These are phyloP conservation scores for Podospora bellae-mahoneyi DNA, from an alignment of 495 filamentous ascomycete genomes.

Conservation along the genomic window DNA sequence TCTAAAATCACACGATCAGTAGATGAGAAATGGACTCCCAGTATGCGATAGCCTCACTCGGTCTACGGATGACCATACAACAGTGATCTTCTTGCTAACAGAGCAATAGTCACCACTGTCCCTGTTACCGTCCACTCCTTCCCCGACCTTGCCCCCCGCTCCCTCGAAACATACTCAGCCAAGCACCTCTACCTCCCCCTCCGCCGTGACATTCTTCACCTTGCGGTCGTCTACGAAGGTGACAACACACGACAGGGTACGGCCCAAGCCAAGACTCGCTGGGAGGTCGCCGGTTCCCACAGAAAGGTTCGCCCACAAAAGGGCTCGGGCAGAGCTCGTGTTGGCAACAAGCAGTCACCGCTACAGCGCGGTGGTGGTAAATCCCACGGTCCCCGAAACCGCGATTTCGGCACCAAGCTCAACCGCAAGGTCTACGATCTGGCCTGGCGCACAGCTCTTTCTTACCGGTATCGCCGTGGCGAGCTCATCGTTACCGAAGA, in stretches of 20 bases:
- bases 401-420: conserved; percentile 82
- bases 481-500: conserved; percentile 82
- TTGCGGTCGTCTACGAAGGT: conserved; percentile 89
- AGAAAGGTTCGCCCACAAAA: conserved; percentile 81
- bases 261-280: conserved; percentile 78
- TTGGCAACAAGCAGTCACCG: conserved; percentile 77
- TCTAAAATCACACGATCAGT: conserved; percentile 46
- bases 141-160: conserved; percentile 79
- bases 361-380: conserved; percentile 84
- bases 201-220: conserved; percentile 87
- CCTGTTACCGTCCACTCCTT: conserved; percentile 84
- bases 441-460: conserved; percentile 92
- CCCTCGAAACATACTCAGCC: conserved; percentile 71
- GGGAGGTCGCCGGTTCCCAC: conserved; percentile 76
- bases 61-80: neutral
- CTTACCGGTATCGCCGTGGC: conserved; percentile 80
- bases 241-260: conserved; percentile 84
- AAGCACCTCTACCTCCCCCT: conserved; percentile 82
- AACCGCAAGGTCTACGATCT: conserved; percentile 91
- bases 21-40: conserved; percentile 23
- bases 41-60: conserved; percentile 18
- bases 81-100: neutral
- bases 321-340: conserved; percentile 73
- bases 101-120: conserved; percentile 52
- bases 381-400: conserved; percentile 76